Conservation (phyloP, 208 protist species). For the Trypanosoma scelopori region DNA sequence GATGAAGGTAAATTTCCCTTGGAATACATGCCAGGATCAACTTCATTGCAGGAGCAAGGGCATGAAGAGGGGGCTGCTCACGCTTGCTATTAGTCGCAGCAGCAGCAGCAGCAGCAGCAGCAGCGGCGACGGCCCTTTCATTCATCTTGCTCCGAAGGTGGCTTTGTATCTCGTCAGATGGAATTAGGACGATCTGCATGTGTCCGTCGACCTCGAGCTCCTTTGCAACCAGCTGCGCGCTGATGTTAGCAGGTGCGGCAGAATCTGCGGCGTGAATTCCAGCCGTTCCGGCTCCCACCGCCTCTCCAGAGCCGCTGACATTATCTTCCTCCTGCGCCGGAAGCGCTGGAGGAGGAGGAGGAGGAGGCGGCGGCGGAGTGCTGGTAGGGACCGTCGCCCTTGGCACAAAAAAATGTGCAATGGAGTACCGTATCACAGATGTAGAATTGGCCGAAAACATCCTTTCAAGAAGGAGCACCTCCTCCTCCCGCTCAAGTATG, state of each 20-base stretch:
- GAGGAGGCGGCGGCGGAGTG: too few species aligned
- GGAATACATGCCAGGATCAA: slow-evolving; percentile 45
- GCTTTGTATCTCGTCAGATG: slow-evolving; percentile 40
- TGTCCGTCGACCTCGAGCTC: slow-evolving; percentile 60
- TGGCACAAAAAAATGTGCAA: slow-evolving; percentile 49
- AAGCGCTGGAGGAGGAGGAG: too few species aligned
- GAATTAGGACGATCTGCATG: slow-evolving; percentile 59
- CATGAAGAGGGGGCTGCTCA: neutral
- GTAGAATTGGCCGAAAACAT: slow-evolving; percentile 59
- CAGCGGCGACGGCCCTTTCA: slow-evolving; percentile 5
- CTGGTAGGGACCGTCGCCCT: neutral
- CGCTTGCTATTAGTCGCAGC: neutral
- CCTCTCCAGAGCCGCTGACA: too few species aligned
- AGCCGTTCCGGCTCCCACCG: neutral
- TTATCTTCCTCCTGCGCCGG: neutral
- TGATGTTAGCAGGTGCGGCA: neutral
- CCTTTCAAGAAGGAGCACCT: slow-evolving; percentile 53
- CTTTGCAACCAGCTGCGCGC: slow-evolving; percentile 38
- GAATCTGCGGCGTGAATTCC: neutral
- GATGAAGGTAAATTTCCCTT: slow-evolving; percentile 40
- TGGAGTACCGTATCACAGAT: slow-evolving; percentile 52
- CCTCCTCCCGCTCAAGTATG: slow-evolving; percentile 59
- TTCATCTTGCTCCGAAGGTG: slow-evolving; percentile 30
- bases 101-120: slow-evolving; percentile 17
- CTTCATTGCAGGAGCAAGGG: slow-evolving; percentile 20